phyloP scores from a whole-genome alignment of 169 alveolate species.

The Perkinsus marinus region DNA sequence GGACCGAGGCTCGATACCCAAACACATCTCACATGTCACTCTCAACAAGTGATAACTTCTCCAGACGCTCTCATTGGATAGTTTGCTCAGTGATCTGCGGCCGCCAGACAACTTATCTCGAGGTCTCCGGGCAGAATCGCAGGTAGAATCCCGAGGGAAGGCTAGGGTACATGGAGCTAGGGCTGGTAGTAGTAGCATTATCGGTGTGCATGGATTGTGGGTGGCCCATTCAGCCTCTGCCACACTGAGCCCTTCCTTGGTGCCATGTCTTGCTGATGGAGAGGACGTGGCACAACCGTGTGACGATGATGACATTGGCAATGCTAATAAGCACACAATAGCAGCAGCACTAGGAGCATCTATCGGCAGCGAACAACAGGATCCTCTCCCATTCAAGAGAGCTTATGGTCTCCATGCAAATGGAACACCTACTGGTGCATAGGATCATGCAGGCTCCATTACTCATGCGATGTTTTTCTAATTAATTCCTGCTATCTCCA shows the following conservation, averaged over 20 bases:
- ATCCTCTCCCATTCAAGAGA: background rate
- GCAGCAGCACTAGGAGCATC: too few species aligned
- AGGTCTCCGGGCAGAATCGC: background rate
- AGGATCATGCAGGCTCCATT: background rate
- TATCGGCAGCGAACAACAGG: too few species aligned
- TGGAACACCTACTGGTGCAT: background rate
- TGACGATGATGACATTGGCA: background rate
- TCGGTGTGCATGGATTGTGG: too few species aligned
- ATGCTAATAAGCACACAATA: background rate
- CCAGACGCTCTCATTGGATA: too few species aligned
- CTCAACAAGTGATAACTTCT: too few species aligned
- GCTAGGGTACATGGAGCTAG: background rate
- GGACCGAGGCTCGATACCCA: background rate
- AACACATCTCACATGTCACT: too few species aligned
- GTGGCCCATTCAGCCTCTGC: background rate
- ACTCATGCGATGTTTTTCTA: too few species aligned
- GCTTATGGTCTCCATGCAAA: background rate
- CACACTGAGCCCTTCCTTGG: background rate
- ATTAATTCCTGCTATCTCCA: too few species aligned
- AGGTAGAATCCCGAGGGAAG: background rate
- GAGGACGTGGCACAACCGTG: background rate
- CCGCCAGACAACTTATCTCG: background rate
- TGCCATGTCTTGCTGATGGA: background rate
- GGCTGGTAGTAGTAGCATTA: background rate
- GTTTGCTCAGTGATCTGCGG: background rate